These are phyloP conservation scores for Pleurozium schreberi DNA, from an alignment of 225 moss, liverwort and hornwort species.

Conservation along the genomic window DNA sequence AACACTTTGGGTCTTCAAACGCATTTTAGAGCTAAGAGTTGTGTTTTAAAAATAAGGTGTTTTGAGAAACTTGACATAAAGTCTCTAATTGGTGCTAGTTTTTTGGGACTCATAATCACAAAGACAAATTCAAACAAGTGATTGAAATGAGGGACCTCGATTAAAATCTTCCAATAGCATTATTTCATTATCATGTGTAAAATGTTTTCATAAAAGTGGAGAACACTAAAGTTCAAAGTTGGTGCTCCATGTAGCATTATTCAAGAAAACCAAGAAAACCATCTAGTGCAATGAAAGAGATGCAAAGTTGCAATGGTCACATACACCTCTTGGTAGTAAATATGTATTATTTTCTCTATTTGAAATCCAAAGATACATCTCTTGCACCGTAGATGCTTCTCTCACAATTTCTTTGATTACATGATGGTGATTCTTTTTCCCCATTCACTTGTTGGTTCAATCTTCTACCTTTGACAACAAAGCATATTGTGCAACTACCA, in stretches of 20 bases:
- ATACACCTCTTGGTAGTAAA: too few species aligned
- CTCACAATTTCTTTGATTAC: neutral
- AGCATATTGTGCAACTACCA: neutral
- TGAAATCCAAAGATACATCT: too few species aligned
- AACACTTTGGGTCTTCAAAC: rapidly evolving
- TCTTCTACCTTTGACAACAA: neutral
- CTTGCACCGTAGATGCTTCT: rapidly evolving
- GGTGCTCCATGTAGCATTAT: rapidly evolving
- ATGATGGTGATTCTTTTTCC: neutral
- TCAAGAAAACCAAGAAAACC: too few species aligned
- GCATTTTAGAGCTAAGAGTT: neutral
- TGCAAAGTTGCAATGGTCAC: neutral
- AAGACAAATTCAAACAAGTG: neutral
- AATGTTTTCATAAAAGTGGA: rapidly evolving
- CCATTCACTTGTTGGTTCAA: neutral
- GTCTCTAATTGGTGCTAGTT: neutral
- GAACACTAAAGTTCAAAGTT: neutral
- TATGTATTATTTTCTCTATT: too few species aligned
- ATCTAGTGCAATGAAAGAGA: too few species aligned
- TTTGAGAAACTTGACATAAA: neutral
- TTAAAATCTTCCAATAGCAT: neutral
- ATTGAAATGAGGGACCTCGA: too few species aligned
- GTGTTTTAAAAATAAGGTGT: neutral
- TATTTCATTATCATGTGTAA: neutral
- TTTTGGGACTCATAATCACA: neutral